Evolutionary conservation across 768 basidiomycete genomes (phyloP).

Genomic region (Naganishia vaughanmartiniae): DNA sequence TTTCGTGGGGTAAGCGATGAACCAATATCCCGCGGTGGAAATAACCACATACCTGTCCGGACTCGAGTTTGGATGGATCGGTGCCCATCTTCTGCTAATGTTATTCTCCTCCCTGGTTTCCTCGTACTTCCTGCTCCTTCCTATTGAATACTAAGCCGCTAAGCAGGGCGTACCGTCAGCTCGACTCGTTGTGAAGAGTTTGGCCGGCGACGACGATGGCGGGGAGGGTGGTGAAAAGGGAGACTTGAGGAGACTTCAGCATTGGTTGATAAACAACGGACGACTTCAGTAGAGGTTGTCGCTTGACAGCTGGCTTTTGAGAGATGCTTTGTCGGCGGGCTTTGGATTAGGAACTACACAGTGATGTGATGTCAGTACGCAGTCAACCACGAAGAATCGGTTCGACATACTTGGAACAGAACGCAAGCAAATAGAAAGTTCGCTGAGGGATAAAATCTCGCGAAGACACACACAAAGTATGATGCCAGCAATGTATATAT

Average conservation of each 20-base stretch:
- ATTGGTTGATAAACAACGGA: not conserved
- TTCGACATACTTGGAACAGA: no score
- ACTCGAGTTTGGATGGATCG: constrained; percentile 2
- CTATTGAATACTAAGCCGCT: not conserved
- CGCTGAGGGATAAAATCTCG: no score
- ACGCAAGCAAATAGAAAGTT: no score
- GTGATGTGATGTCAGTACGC: no score
- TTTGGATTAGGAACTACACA: no score
- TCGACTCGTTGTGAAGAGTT: constrained; percentile 15
- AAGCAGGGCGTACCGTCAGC: constrained; percentile 17
- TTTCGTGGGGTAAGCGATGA: not conserved
- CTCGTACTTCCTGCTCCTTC: not conserved
- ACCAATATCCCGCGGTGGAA: not conserved
- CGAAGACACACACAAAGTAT: no score
- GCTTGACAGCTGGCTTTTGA: not conserved
- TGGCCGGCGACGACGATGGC: not conserved
- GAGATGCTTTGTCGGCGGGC: no score
- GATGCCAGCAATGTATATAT: no score
- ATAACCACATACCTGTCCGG: not conserved
- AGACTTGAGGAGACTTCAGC: constrained; percentile 27
- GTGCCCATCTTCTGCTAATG: constrained; percentile 24
- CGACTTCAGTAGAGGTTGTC: not conserved
- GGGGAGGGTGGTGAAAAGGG: not conserved
- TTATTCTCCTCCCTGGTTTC: constrained; percentile 26
- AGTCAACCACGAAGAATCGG: no score